Base-by-base conservation (phyloP, 495 filamentous ascomycete genomes). In the Daldinia vernicosa region DNA sequence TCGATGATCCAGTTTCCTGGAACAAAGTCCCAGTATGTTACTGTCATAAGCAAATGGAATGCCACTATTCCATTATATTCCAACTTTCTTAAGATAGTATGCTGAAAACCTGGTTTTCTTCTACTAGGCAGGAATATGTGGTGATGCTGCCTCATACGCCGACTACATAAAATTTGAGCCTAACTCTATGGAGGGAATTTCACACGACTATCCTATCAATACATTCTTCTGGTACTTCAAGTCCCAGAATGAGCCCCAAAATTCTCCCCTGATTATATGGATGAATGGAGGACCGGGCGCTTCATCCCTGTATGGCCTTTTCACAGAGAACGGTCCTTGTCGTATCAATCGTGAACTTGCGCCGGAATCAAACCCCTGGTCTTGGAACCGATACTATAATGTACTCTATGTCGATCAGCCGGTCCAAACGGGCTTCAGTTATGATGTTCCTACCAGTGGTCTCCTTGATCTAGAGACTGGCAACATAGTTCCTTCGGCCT, bases 191-290 rank as follows among this genome's bases (percentile, higher is more conserved):
- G 63, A 76, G 2, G 72, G 69, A 4, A 40, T 66, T 24, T 53
- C 35, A 53, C 83, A 82, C 52, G 77, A 85, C n/a, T 91, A 90
- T 74, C 80, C 85, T 30, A 88, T 91, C 63, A 90, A 92, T 75
- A 91, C 86, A n/a, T 92, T 91, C 72, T 92, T 92, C 78, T 92
- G 91, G 91, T 92, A 91, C 75, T 86, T 92, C 70, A 87, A 88
- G 74, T 85, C 88, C 0, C 81, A 88, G 33, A 83, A 87, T 24
- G 80, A 87, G 52, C 82, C 86, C 53, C 77, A 81, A 12, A 83
- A 85, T 33, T 86, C 84, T 26, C 86, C 86, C 5, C 78, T 91
- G 15, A 83, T 88, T 11, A 84, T 92, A 69, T 92, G 88, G 87
- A 78, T 91, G 61, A 86, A 88, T 72, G 88, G 88, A 56, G 89